Conservation (phyloP, 805 yeast species). For the Debaryomyces hansenii region DNA sequence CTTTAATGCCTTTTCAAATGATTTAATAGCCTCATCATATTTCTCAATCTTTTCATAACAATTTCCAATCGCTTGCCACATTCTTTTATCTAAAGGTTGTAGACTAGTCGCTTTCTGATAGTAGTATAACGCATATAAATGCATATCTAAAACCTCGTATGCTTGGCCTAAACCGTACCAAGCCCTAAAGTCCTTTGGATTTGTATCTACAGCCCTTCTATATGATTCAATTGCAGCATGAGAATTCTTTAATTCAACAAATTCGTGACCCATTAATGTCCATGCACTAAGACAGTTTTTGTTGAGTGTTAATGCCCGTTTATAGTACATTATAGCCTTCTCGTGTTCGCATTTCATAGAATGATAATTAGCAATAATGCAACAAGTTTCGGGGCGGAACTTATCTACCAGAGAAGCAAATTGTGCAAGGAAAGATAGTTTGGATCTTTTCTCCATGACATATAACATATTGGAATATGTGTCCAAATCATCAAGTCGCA, state of each 20-base stretch:
- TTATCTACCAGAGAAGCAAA: conserved; percentile 78
- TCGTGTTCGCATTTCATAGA: conserved; percentile 92
- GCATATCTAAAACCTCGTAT: conserved; percentile 95
- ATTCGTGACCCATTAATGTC: conserved; percentile 99
- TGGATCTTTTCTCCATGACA: conserved; percentile 86
- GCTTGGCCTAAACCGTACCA: conserved; percentile 99
- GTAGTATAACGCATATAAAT: conserved; percentile 84
- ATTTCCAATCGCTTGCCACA: conserved; percentile 95
- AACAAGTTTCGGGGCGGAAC: conserved; percentile 91
- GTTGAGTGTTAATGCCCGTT: conserved; percentile 81
- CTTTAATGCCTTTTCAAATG: conserved; percentile 74
- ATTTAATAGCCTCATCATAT: conserved; percentile 69
- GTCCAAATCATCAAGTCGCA: conserved; percentile 87
- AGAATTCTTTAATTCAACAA: conserved; percentile 91
- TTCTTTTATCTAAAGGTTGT: conserved; percentile 85
- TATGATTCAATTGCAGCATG: conserved; percentile 98
- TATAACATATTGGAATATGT: conserved; percentile 91
- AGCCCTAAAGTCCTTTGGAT: conserved; percentile 86
- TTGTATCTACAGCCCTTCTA: conserved; percentile 88
- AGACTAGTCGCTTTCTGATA: conserved; percentile 88
- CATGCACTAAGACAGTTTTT: conserved; percentile 85
- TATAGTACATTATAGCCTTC: conserved; percentile 89
- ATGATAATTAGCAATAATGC: conserved; percentile 90
- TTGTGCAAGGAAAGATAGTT: conserved; percentile 84
- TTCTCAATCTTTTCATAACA: conserved; percentile 82